phyloP scores from a whole-genome alignment of 768 basidiomycete genomes.

The Leucocoprinus birnbaumii region DNA sequence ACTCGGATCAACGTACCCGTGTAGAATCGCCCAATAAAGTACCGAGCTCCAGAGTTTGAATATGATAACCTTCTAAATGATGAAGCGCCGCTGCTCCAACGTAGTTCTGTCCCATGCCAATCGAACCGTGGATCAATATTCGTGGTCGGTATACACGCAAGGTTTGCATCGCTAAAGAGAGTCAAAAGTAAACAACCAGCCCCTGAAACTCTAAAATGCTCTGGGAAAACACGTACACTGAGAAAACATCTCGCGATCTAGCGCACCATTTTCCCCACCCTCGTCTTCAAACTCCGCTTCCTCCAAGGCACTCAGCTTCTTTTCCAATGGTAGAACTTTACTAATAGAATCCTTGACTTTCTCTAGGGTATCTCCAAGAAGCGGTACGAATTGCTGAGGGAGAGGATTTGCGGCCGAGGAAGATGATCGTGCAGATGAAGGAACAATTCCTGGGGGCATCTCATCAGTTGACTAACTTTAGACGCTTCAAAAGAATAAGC shows the following conservation, averaged over 20 bases:
- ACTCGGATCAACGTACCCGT: constrained; percentile 50
- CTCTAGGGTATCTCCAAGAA: constrained; percentile 68
- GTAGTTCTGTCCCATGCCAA: constrained; percentile 90
- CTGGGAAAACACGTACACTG: constrained; percentile 54
- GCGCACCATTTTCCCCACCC: constrained; percentile 70
- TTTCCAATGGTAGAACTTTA: constrained; percentile 75
- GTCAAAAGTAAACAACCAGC: constrained; percentile 6
- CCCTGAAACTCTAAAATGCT: too few relatives aligned
- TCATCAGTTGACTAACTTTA: constrained; percentile 4
- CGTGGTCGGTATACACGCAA: constrained; percentile 89
- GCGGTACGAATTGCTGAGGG: constrained; percentile 78
- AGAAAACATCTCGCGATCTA: constrained; percentile 85
- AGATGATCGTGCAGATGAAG: constrained; percentile 90
- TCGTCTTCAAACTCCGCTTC: constrained; percentile 93
- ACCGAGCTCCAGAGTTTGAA: constrained; percentile 92
- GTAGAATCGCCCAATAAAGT: constrained; percentile 86
- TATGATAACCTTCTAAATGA: constrained; percentile 92
- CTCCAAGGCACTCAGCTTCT: constrained; percentile 82
- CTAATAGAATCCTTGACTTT: constrained; percentile 70
- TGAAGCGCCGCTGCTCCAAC: constrained; percentile 90
- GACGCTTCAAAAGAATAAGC: constrained; percentile 21
- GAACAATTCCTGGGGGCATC: constrained; percentile 78
- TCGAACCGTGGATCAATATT: constrained; percentile 73
- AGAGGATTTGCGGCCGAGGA: constrained; percentile 83
- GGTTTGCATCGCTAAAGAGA: constrained; percentile 77